Evolutionary conservation across 192 early-diverging fungal species (phyloP).

Genomic region (Phlyctochytrium bullatum): DNA sequence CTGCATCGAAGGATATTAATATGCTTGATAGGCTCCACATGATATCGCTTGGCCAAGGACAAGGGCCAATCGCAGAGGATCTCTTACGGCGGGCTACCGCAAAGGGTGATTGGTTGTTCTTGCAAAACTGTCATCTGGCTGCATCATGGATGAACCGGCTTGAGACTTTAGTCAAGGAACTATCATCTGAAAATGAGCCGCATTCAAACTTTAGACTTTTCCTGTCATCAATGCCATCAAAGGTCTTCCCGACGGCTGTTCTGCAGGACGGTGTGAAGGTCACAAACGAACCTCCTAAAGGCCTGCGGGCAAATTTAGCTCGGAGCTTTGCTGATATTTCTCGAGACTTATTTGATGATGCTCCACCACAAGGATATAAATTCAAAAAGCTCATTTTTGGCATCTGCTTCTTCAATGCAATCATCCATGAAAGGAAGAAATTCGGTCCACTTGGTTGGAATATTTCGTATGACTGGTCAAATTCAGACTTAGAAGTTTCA

Average conservation of each 20-base stretch:
- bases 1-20: slow-evolving; percentile 47
- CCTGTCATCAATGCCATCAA: slow-evolving; percentile 63
- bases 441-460: slow-evolving; percentile 66
- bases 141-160: slow-evolving; percentile 60
- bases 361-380: slow-evolving; percentile 55
- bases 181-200: slow-evolving; percentile 36
- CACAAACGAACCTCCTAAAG: slow-evolving; percentile 64
- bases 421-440: slow-evolving; percentile 64
- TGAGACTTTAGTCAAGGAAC: slow-evolving; percentile 57
- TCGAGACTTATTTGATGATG: slow-evolving; percentile 54
- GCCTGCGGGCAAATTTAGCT: slow-evolving; percentile 56
- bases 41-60: slow-evolving; percentile 62
- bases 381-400: slow-evolving; percentile 61
- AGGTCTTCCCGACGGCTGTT: slow-evolving; percentile 58
- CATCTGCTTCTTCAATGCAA: slow-evolving; percentile 62
- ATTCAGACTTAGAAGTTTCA: slow-evolving; percentile 55
- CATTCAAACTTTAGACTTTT: slow-evolving; percentile 55
- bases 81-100: slow-evolving; percentile 42
- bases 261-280: slow-evolving; percentile 66
- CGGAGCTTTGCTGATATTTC: slow-evolving; percentile 60
- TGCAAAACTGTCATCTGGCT: slow-evolving; percentile 64
- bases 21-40: slow-evolving; percentile 56
- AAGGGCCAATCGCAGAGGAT: slow-evolving; percentile 62
- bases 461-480: slow-evolving; percentile 60
- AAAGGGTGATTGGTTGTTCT: slow-evolving; percentile 61